phyloP scores from a whole-genome alignment of 2,329 filamentous ascomycete genomes.

The Blumeria hordei region DNA sequence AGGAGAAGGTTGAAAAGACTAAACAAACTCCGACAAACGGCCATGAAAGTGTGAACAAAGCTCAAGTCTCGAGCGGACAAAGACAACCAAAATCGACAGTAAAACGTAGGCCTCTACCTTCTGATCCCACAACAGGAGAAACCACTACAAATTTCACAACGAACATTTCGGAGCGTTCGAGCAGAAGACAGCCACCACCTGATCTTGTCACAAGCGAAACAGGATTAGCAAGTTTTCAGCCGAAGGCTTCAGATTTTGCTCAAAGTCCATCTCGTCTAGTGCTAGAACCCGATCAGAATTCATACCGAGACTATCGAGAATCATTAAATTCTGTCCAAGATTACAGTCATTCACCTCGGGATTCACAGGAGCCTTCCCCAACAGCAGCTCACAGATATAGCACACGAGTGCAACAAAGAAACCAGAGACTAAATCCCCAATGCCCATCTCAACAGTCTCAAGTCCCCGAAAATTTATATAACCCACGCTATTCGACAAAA shows the following conservation, averaged over 20 bases:
- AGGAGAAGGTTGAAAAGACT: conserved; percentile 40
- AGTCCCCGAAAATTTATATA: too few species aligned
- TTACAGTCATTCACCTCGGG: background rate
- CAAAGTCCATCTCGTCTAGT: background rate
- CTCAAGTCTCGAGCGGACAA: conserved; percentile 16
- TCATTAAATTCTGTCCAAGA: background rate
- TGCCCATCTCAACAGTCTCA: too few species aligned
- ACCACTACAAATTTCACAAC: conserved; percentile 17
- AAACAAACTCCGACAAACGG: conserved; percentile 16
- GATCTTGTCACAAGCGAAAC: background rate
- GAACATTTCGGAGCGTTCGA: background rate
- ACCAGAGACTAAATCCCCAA: too few species aligned
- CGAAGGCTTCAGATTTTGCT: background rate
- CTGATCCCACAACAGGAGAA: conserved; percentile 36
- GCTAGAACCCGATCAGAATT: background rate
- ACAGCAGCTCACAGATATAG: conserved; percentile 4
- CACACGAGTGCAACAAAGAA: too few species aligned
- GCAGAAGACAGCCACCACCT: background rate
- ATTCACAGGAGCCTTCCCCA: conserved; percentile 17
- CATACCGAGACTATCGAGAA: background rate
- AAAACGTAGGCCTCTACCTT: conserved; percentile 65
- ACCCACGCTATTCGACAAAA: background rate
- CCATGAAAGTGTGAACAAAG: conserved; percentile 13
- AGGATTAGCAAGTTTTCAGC: background rate
- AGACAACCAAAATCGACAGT: conserved; percentile 34